Conservation (phyloP, 768 basidiomycete species). For the Lactarius sanguifluus region DNA sequence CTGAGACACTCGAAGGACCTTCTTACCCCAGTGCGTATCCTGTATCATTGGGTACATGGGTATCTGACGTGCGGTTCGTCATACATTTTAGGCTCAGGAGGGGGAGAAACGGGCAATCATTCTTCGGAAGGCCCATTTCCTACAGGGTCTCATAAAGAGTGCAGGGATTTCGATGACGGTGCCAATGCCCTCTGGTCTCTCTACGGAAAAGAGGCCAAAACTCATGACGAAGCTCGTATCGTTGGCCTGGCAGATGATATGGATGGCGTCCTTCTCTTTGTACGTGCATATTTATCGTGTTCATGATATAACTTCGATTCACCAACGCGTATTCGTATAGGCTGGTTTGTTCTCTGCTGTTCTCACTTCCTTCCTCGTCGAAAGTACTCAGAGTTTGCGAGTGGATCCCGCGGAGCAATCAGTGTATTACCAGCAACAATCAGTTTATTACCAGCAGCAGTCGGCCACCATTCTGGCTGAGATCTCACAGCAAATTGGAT, state of each 20-base stretch:
- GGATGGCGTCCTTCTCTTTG: background rate
- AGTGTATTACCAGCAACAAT: background rate
- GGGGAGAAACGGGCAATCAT: background rate
- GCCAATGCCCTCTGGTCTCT: background rate
- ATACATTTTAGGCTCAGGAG: background rate
- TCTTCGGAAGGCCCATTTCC: background rate
- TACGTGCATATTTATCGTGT: background rate
- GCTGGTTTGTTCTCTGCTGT: background rate
- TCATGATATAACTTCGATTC: background rate
- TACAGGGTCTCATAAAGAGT: background rate
- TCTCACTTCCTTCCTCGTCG: background rate
- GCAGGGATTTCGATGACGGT: background rate
- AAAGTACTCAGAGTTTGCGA: background rate
- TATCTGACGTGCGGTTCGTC: background rate
- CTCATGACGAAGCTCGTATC: background rate
- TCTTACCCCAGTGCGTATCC: background rate
- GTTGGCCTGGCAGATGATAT: too few species aligned
- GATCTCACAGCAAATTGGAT: background rate
- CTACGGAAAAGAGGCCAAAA: background rate
- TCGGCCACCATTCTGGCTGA: background rate
- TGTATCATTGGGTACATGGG: background rate
- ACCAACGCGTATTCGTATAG: background rate
- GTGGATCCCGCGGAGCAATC: background rate
- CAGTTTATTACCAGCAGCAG: background rate
- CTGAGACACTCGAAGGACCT: background rate